Percentiles rank a stretch among this genome's conserved stretches.
phyloP scores from a whole-genome alignment of 192 early-diverging fungal species.

The Rhizoclosmatium globosum region DNA sequence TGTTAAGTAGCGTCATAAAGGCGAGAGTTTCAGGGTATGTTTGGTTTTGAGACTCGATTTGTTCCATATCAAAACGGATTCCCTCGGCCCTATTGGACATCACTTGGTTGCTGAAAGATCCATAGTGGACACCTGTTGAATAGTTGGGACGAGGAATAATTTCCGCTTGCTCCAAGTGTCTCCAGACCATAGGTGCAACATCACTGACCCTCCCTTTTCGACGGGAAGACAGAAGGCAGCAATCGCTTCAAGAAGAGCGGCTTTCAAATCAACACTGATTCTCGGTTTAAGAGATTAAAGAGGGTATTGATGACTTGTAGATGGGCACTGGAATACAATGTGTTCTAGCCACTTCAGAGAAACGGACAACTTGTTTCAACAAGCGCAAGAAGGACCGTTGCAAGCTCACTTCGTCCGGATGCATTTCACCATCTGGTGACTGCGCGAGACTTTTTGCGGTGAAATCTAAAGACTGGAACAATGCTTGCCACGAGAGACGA shows the following conservation, averaged over 20 bases:
- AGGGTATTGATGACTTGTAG: constrained; percentile 74
- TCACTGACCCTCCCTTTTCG: constrained; percentile 54
- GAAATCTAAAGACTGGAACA: constrained; percentile 65
- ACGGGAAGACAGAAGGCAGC: constrained; percentile 80
- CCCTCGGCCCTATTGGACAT: constrained; percentile 47
- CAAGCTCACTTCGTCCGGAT: constrained; percentile 74
- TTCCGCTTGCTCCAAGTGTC: constrained; percentile 77
- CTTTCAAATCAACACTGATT: constrained; percentile 82
- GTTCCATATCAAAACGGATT: constrained; percentile 81
- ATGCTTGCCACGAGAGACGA: constrained; percentile 32
- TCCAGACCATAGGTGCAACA: constrained; percentile 80
- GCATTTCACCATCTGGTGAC: constrained; percentile 60
- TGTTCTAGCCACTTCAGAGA: constrained; percentile 74
- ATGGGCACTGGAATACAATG: constrained; percentile 74
- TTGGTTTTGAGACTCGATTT: constrained; percentile 77
- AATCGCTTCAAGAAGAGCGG: constrained; percentile 78
- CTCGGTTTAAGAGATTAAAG: constrained; percentile 83
- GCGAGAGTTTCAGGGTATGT: constrained; percentile 89
- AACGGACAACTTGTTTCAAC: constrained; percentile 77
- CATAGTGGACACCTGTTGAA: constrained; percentile 32
- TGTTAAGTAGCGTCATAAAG: constrained; percentile 76
- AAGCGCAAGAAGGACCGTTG: constrained; percentile 82
- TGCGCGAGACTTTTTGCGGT: constrained; percentile 36
- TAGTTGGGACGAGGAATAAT: constrained; percentile 57
- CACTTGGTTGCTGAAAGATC: constrained; percentile 32